Evolutionary conservation across 805 yeast genomes (phyloP).

Genomic region (Starmerella geochares): DNA sequence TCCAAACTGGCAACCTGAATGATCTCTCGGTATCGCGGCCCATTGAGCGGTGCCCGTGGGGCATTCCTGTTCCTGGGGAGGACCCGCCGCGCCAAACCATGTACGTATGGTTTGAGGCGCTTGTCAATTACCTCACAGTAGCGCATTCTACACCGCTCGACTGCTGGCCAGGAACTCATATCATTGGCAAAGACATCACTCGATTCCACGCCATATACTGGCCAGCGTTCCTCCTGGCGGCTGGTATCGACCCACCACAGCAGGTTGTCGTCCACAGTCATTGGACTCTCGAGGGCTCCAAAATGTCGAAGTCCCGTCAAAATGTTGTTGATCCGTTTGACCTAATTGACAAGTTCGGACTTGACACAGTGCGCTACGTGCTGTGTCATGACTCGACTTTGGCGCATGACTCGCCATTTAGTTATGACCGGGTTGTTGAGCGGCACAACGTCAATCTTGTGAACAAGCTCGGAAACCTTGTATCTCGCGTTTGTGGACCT

Average conservation of each 20-base stretch:
- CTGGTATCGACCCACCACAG: constrained; percentile 57
- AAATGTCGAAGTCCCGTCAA: constrained; percentile 89
- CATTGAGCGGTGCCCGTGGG: constrained; percentile 69
- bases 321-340: constrained; percentile 86
- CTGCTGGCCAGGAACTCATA: constrained; percentile 64
- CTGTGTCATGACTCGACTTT: constrained; percentile 66
- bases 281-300: constrained; percentile 81
- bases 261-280: constrained; percentile 84
- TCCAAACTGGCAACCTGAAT: constrained; percentile 37
- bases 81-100: constrained; percentile 63
- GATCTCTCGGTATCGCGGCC: constrained; percentile 91
- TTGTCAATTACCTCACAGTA: constrained; percentile 66
- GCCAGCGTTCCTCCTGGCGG: constrained; percentile 87
- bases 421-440: constrained; percentile 45
- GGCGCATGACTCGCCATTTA: constrained; percentile 69
- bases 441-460: constrained; percentile 44
- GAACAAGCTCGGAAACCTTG: constrained; percentile 73
- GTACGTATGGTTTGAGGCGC: constrained; percentile 96
- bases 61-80: constrained; percentile 66
- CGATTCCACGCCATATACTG: constrained; percentile 86
- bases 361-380: constrained; percentile 55
- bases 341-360: constrained; percentile 52
- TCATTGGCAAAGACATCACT: constrained; percentile 84
- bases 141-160: constrained; percentile 17
- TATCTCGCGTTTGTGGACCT: constrained; percentile 61